Base-by-base conservation (phyloP, 164 flowering plant species). In the Warburgia ugandensis region DNA sequence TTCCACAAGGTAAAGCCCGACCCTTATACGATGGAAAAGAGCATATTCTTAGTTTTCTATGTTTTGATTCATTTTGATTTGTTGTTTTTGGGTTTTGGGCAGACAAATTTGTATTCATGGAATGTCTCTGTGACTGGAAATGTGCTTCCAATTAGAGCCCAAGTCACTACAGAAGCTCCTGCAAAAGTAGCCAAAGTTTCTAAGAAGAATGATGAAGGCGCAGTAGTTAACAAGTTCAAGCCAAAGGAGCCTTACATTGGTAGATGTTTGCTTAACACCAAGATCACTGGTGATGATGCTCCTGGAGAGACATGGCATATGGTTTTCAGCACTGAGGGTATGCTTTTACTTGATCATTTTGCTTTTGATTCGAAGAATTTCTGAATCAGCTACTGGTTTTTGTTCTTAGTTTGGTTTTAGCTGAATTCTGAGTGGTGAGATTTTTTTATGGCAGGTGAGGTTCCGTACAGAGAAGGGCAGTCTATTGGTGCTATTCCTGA, bases 251-350 rank as follows among this genome's bases (percentile, higher is more conserved):
- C 99, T 45, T 92, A 81, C 68, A 51, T 52, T 57, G 96, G 96
- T 2, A 72, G 77, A 49, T 81, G 91, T 65, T 89, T 92, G 56
- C 83, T 92, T 39, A 92, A 88, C 79, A 81, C 91, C 41, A 88
- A 73, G 81, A 78, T 92, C 73, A 92, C 99, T 7, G 99, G 91
- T 4, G 99, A 92, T 50, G 96, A 85, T 69, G 96, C 99, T 14
- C 99, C 99, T 6, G 99, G 99, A 33, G 99, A 92, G 55, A 92
- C 99, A 17, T 88, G 96, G 99, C 99, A 88, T 73, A 92, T 92
- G 96, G 99, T 88, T 60, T 92, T 92, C 78, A 77, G 71, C 81
- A 88, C 96, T 51, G 98, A 88, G 48, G 98, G 98, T 92, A 62
- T 31, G 48, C 3, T 10, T n/a, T n/a, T n/a, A n/a, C n/a, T n/a